Conservation (phyloP, 768 basidiomycete genomes). For the Hypsizygus marmoreus region DNA sequence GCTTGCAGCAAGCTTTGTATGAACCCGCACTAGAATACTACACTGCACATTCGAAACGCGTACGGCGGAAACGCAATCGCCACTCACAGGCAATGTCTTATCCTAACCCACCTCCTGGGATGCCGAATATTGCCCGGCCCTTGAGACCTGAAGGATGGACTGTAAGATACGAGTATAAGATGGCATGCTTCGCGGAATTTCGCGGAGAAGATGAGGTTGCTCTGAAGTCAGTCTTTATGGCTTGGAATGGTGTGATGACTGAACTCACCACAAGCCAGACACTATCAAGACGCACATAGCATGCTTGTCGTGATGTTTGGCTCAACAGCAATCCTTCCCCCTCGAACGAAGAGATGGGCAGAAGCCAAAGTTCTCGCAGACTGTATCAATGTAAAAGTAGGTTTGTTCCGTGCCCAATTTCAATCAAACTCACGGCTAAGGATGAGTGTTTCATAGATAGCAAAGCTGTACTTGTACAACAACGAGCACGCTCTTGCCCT, state of each 20-base stretch:
- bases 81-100: slow-evolving; percentile 66
- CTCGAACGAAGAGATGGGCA: slow-evolving; percentile 96
- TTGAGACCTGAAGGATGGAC: slow-evolving; percentile 91
- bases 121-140: slow-evolving; percentile 50
- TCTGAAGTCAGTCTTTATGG: slow-evolving; percentile 64
- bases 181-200: slow-evolving; percentile 96
- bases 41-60: slow-evolving; percentile 87
- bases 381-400: slow-evolving; percentile 87
- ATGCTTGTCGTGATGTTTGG: slow-evolving; percentile 86
- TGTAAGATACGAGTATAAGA: slow-evolving; percentile 96
- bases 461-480: slow-evolving; percentile 90
- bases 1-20: slow-evolving; percentile 85
- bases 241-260: slow-evolving; percentile 11
- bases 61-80: slow-evolving; percentile 84
- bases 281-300: slow-evolving; percentile 93
- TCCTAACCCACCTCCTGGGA: slow-evolving; percentile 49
- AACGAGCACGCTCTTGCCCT: slow-evolving; percentile 82
- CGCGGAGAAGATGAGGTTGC: slow-evolving; percentile 91
- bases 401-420: slow-evolving; percentile 3
- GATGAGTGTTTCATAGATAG: slow-evolving; percentile 53
- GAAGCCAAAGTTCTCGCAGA: slow-evolving; percentile 98
- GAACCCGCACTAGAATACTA: slow-evolving; percentile 94
- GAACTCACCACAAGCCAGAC: slow-evolving; percentile 46
- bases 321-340: slow-evolving; percentile 82
- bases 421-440: background rate